Evolutionary conservation across 176 grass and related monocot genomes (phyloP), one percentile per base, ranked within the genome.

Genomic region (Eleusine coracana): DNA sequence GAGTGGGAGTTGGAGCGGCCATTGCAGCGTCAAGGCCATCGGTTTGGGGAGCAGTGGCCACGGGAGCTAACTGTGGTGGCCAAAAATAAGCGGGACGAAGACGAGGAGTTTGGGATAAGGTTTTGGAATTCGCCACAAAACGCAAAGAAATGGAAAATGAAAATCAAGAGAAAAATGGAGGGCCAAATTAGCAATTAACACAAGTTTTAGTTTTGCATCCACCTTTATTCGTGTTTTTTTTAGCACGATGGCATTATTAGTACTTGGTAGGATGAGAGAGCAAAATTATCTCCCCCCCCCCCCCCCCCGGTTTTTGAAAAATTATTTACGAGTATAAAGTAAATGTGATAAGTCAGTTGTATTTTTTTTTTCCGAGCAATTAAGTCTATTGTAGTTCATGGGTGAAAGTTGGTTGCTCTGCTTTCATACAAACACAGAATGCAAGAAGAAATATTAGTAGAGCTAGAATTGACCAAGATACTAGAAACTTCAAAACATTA

Each of bases 41-140:
- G 73, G 59, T 37, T 52, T 7, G 25, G 79, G 29, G 5, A 23
- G 46, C 10, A 14, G 54, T 1, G 8, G 68, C 41, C 42, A 18
- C 23, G 48, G 7, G 20, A 60, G 48, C 31, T 6, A 6, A 60
- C 20, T 7, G 25, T 3, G 25, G 28, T 61, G 56, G 56, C 74
- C 50, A 63, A 80, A 80, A 62, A 83, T 83, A 74, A 49, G 70
- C 49, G 5, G 52, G 42, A 64, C 31, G 42, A 85, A 17, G 69
- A 66, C 8, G 80, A 66, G 51, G 65, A 75, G 76, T 62, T 82
- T 60, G 46, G 78, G 86, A 88, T 92, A 86, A 86, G 85, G 71
- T 86, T 82, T 73, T 45, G 68, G 83, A 67, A 83, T 62, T 85
- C 74, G 15, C 34, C 69, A 25, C 25, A 25, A 25, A 25, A 25